Evolutionary conservation across 345 rosid species (phyloP).

Genomic region (Brassica napus): Da-Ae NC_063436.1:18368001-18368500

Average conservation of each 20-base stretch:
- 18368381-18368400: constrained; percentile 21
- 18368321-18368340: constrained; percentile 31
- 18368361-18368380: constrained; percentile 37
- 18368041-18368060: not conserved
- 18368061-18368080: not conserved
- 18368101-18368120: not conserved
- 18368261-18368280: constrained; percentile 17
- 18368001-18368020: not conserved
- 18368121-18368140: not conserved
- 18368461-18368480: constrained; percentile 5
- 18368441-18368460: constrained; percentile 31
- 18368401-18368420: constrained; percentile 41
- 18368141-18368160: constrained; percentile 26
- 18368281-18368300: constrained; percentile 19
- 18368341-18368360: constrained; percentile 41
- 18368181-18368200: not conserved
- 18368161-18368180: constrained; percentile 34
- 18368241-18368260: constrained; percentile 1
- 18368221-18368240: constrained; percentile 4
- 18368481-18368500: constrained; percentile 17
- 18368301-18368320: constrained; percentile 40
- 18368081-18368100: not conserved
- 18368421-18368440: constrained; percentile 14
- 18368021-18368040: not conserved
- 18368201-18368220: constrained; percentile 12